Evolutionary conservation across 768 basidiomycete genomes (phyloP).

Genomic region (Suillus subluteus): DNA sequence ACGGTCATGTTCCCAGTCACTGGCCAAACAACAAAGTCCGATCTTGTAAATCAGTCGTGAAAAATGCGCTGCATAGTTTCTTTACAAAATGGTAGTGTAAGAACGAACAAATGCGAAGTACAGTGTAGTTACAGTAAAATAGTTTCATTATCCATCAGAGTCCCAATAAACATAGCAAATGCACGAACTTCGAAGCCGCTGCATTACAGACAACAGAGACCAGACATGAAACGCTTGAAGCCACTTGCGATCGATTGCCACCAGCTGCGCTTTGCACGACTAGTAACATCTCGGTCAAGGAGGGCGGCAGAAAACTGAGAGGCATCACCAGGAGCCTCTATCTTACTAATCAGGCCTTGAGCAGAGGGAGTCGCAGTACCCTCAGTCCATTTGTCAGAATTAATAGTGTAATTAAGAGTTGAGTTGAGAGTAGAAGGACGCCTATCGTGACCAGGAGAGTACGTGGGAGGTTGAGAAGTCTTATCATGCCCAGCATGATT

Average conservation of each 20-base stretch:
- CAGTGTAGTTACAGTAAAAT: conserved; percentile 5
- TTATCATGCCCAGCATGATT: conserved; percentile 20
- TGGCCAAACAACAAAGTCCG: background rate
- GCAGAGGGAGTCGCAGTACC: conserved; percentile 24
- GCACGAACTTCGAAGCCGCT: background rate
- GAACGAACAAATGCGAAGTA: background rate
- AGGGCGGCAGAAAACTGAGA: conserved; percentile 15
- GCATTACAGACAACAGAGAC: background rate
- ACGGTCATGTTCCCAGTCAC: background rate
- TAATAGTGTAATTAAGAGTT: conserved; percentile 13
- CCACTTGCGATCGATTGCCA: background rate
- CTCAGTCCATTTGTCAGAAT: conserved; percentile 36
- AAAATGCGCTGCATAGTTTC: background rate
- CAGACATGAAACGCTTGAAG: conserved; percentile 1
- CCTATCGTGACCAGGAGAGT: conserved; percentile 32
- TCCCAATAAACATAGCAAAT: conserved; percentile 6
- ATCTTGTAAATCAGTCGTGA: background rate
- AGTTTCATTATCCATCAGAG: conserved; percentile 10
- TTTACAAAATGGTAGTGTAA: background rate
- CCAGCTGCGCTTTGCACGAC: background rate
- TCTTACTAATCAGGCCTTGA: conserved; percentile 25
- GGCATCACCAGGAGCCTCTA: conserved; percentile 25
- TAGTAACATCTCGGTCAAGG: too few relatives aligned
- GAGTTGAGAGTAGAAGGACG: conserved; percentile 27
- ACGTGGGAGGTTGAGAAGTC: conserved; percentile 29